Base-by-base conservation (phyloP, 257 asterid genomes). In the Solanum sejunctum region DNA sequence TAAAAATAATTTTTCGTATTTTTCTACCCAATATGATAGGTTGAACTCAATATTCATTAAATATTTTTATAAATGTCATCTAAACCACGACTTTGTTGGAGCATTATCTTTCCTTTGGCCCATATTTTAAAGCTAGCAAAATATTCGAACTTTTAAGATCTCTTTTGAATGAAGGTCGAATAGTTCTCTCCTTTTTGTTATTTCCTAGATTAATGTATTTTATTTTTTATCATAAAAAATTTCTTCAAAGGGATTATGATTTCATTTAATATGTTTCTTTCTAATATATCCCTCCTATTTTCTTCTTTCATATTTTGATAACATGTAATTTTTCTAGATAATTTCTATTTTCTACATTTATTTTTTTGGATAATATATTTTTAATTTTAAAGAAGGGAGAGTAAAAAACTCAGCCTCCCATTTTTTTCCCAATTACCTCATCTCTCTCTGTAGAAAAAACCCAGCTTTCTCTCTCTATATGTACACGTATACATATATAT, bases 321-420 rank as follows among this genome's bases (percentile, higher is more conserved):
- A 36, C 39, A 5, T 36, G 41, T 36, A 36, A 36, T 36, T 4
- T 5, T 36, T 36, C 41, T 36, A 6, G 0, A 36, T 36, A 36
- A 36, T 36, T 36, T 36, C 41, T 36, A 36, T 36, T 3, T 36
- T 36, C 6, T 36, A 32, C 36, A 32, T 36, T 36, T 3, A 36
- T 36, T 5, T 36, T 32, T 32, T 32, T 32, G 36, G 36, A 36
- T 36, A 36, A 36, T 36, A 36, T 36, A 36, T 49, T 49, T 49
- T 49, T 9, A 0, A 3, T 49, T 49, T 11, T 3, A 9, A 49
- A 49, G 12, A 49, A 10, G 4, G 54, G 23, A 69, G 63, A 51
- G 63, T 51, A 9, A 77, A 15, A 77, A 77, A 77, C 82, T 77
- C 63, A 26, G 82, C 82, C 82, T 77, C 43, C 63, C 82, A 77